A percentile compares a stretch with the other conserved stretches of the same genome.
These are phyloP conservation scores for Taxawa tesnikishii DNA, from an alignment of 2,329 filamentous ascomycete species.

Conservation along the genomic window DNA sequence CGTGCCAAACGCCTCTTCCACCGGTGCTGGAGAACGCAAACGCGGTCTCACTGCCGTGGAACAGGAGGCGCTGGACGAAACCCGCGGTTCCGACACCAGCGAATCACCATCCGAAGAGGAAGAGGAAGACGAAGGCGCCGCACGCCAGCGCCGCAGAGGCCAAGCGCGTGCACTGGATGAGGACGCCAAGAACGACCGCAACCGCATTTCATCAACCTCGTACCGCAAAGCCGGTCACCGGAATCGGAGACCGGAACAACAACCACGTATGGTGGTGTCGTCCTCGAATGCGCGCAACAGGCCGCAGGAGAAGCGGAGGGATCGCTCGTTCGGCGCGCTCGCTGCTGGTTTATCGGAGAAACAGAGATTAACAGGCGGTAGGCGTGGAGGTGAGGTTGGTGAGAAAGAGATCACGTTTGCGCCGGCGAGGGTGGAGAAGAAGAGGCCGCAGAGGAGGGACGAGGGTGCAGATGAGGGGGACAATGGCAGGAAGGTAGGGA, in stretches of 20 bases:
- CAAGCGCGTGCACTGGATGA: conserved; percentile 27
- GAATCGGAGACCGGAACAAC: conserved; percentile 45
- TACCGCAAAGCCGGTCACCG: conserved; percentile 46
- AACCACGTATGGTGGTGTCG: conserved; percentile 26
- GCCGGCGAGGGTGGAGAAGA: conserved; percentile 40
- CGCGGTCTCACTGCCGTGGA: conserved; percentile 47
- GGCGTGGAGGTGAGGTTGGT: conserved; percentile 27
- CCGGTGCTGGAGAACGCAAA: conserved; percentile 22
- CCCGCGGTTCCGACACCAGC: conserved; percentile 20
- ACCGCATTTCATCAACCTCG: conserved; percentile 24
- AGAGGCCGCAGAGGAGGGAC: conserved; percentile 13
- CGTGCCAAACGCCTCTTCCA: conserved; percentile 24
- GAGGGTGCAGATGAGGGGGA: conserved; percentile 16
- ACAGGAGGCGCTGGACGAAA: conserved; percentile 41
- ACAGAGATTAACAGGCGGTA: conserved; percentile 13
- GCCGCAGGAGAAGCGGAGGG: conserved; percentile 27
- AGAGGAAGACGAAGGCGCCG: conserved; percentile 25
- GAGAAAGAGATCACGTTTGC: conserved; percentile 61
- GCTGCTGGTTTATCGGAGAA: conserved; percentile 27
- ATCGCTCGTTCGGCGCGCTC: conserved; percentile 47
- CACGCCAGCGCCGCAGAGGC: conserved; percentile 11
- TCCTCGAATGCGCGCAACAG: conserved; percentile 17
- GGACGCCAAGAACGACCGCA: conserved; percentile 31
- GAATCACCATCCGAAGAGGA: conserved; percentile 23
- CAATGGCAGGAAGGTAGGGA: conserved; percentile 15